Base-by-base conservation (phyloP, 2,329 filamentous ascomycete genomes). In the Ophiostoma angusticollis region DNA sequence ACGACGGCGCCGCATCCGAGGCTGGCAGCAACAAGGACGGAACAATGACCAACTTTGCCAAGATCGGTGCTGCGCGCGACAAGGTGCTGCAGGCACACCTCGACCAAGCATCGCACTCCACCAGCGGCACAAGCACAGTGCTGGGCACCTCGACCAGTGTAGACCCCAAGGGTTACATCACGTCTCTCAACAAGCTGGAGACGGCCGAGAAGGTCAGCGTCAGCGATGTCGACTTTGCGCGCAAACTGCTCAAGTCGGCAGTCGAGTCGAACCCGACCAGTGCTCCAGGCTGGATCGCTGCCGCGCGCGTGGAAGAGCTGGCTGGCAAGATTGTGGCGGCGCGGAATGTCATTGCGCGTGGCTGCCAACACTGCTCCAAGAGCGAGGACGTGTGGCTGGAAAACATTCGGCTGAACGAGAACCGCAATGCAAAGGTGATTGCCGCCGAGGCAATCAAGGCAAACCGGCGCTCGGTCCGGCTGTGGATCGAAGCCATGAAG, bases 251-350 rank as follows among this genome's bases (percentile, higher is more conserved):
- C n/a, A 86, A 94, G 55, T 96, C 89, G 0, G 91, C 96, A 33
- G 93, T 94, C 57, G 93, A 91, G 61, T 95, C 89, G 7, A 98
- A 98, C 57, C 84, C 89, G 2, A 87, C 84, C 46, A 93, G 96
- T 54, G 86, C 84, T 0, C 84, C 91, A 9, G 91, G 86, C 16
- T 98, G 93, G 83, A 93, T 98, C 50, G 91, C 93, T 5, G 84
- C 91, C 4, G 86, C 89, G 13, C 77, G 91, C 52, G 61, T 98
- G 34, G 93, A 98, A 58, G 87, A 96, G 57, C 67, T 93, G 45
- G 91, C 91, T 3, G 89, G 89, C 31, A 93, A 93, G 60, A 81
- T 84, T 40, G 86, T 93, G 6, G 81, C 86, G 4, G 91, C 91
- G 11, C 76, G 89, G 40, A 91, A 82, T 50, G 73, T 93, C 27